Evolutionary conservation across 1,284 basidiomycete genomes (phyloP), one percentile per base, ranked within the genome.

Genomic region (Leccinum solheimii): DNA sequence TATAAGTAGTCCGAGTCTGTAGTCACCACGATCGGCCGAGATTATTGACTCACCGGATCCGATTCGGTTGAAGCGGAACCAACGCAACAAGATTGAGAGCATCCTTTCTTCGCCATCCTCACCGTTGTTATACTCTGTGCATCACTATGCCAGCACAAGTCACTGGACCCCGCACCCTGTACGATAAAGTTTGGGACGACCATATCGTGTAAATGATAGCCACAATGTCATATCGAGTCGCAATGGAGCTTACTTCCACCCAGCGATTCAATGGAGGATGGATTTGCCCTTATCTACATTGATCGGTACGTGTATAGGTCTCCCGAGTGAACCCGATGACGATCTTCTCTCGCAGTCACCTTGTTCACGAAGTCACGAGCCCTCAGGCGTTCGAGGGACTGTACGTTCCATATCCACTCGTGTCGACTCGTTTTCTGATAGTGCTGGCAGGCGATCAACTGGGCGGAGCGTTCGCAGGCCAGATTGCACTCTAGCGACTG

Each of bases 171-270:
- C 86, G 92, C 66, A 97, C 95, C 53, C 81, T 97, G 45, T 96
- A 97, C 79, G 95, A 97, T 79, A 97, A 97, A 81, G 93, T 97
- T 68, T 97, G 93, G 87, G 94, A 97, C 68, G 94, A 97, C 76
- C 95, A 97, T 78, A 86, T 96, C 72, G 90, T 97, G 91, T 92
- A 69, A 66, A 87, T 79, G 27, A 57, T 66, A 55, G 45, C 56
- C 49, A 38, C 49, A 40, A 23, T 23, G 23, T 3, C 34, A 52
- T 57, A 45, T 51, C 38, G 49, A 40, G 16, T 11, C 16, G 5
- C 55, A 23, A 6, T 58, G 55, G 30, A 59, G 56, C 66, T 72
- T 26, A 73, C 49, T 55, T 40, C 45, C 63, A 58, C 66, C 50
- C 69, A 92, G 91, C 54, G 85, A 91, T 71, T 76, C 85, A 67